Evolutionary conservation across 2,329 filamentous ascomycete genomes (phyloP).

Genomic region (Colletotrichum aenigma): DNA sequence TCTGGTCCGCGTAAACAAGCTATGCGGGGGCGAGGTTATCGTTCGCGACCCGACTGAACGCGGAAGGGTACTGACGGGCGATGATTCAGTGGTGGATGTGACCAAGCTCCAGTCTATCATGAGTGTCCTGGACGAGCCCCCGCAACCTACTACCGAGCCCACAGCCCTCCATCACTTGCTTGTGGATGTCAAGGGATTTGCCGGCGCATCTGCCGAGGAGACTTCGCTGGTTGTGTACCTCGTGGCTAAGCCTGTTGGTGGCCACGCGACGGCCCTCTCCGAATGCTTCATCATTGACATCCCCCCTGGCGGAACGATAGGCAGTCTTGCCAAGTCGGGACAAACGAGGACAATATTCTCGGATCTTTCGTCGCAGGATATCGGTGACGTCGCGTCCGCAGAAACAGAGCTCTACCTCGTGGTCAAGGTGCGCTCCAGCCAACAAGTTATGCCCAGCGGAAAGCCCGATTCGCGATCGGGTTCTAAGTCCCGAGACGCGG

Average conservation of each 20-base stretch:
- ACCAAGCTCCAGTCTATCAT: slow-evolving; percentile 93
- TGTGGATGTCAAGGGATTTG: slow-evolving; percentile 83
- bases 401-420: slow-evolving; percentile 82
- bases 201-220: slow-evolving; percentile 75
- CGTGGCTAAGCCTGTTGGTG: slow-evolving; percentile 71
- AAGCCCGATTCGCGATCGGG: slow-evolving; percentile 60
- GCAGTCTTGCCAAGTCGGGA: slow-evolving; percentile 65
- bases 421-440: slow-evolving; percentile 73
- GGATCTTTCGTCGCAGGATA: slow-evolving; percentile 80
- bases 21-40: slow-evolving; percentile 92
- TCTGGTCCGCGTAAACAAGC: slow-evolving; percentile 90
- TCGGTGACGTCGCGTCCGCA: slow-evolving; percentile 63
- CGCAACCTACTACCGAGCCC: slow-evolving; percentile 68
- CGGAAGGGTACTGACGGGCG: slow-evolving; percentile 85
- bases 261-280: slow-evolving; percentile 70
- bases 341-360: slow-evolving; percentile 87
- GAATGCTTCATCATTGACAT: slow-evolving; percentile 85
- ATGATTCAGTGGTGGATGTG: slow-evolving; percentile 91
- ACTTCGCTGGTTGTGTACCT: slow-evolving; percentile 80
- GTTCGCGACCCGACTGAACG: slow-evolving; percentile 85
- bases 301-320: slow-evolving; percentile 73
- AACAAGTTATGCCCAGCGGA: slow-evolving; percentile 46
- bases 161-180: slow-evolving; percentile 80
- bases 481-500: slow-evolving; percentile 45
- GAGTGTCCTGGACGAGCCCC: slow-evolving; percentile 89